Conservation (phyloP, 208 protist species). For the Lotmaria passim region DNA sequence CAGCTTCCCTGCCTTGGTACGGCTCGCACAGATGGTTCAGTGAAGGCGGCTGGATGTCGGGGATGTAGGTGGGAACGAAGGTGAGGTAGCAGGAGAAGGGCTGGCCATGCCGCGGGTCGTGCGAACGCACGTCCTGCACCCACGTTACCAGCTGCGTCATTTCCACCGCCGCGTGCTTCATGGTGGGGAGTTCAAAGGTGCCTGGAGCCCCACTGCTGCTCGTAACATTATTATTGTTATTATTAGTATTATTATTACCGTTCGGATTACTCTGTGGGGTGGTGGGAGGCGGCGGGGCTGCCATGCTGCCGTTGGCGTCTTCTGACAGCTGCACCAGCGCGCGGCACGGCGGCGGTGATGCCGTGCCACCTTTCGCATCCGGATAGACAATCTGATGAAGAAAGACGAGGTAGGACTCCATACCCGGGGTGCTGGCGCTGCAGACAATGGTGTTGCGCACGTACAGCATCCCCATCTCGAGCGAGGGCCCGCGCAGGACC, state of each 20-base stretch:
- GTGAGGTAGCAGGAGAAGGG: conserved; percentile 29
- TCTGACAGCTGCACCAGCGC: conserved; percentile 35
- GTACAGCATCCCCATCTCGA: conserved; percentile 65
- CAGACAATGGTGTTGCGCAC: conserved; percentile 62
- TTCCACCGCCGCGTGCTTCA: conserved; percentile 40
- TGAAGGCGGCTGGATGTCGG: conserved; percentile 13
- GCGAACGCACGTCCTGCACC: conserved; percentile 35
- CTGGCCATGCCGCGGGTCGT: conserved; percentile 34
- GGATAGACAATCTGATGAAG: conserved; percentile 30
- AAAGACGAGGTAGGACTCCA: conserved; percentile 57
- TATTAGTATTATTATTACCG: not conserved
- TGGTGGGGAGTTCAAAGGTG: conserved; percentile 43
- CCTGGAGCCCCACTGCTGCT: not conserved
- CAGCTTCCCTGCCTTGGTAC: not conserved
- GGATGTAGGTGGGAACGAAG: conserved; percentile 21
- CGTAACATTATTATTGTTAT: not conserved
- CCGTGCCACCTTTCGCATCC: not conserved
- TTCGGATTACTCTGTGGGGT: not conserved
- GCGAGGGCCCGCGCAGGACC: conserved; percentile 42
- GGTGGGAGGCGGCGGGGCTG: conserved; percentile 7
- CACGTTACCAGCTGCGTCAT: conserved; percentile 39
- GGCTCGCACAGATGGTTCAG: conserved; percentile 16
- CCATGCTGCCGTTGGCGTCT: conserved; percentile 33
- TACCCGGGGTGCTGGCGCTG: conserved; percentile 52
- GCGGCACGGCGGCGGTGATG: conserved; percentile 15